phyloP scores from a whole-genome alignment of 352 stramenopile species.

The Pythium scleroteichum region DNA sequence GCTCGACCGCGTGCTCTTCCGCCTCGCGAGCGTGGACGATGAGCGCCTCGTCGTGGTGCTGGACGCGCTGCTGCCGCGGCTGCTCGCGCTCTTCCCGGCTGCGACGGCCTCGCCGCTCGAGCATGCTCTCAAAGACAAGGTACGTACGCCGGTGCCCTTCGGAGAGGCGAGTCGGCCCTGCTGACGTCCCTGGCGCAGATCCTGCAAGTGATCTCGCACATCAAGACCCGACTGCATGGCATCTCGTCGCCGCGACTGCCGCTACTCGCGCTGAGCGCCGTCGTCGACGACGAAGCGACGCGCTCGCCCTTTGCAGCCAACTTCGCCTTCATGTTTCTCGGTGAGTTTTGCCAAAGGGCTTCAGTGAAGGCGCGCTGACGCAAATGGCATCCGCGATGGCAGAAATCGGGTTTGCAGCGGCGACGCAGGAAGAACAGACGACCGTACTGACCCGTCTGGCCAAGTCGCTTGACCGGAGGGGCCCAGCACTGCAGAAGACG shows the following conservation, averaged over 20 bases:
- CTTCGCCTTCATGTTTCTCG: conserved; percentile 76
- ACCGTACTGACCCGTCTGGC: conserved; percentile 39
- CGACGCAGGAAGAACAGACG: conserved; percentile 42
- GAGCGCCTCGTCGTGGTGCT: conserved; percentile 64
- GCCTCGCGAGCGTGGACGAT: conserved; percentile 66
- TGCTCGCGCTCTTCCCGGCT: conserved; percentile 61
- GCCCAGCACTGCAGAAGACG: conserved; percentile 50
- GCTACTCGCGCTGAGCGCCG: conserved; percentile 43
- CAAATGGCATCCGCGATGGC: background rate
- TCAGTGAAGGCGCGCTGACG: no score
- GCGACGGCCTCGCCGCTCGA: conserved; percentile 37
- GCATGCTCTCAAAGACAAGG: conserved; percentile 71
- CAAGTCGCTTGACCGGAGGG: conserved; percentile 33
- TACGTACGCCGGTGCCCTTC: conserved; percentile 17
- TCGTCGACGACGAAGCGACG: conserved; percentile 27
- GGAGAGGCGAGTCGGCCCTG: no score
- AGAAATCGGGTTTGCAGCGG: conserved; percentile 70
- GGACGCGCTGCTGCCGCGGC: conserved; percentile 63
- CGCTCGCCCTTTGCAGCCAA: conserved; percentile 58
- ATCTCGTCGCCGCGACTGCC: conserved; percentile 48
- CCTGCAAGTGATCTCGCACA: conserved; percentile 66
- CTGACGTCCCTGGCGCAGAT: conserved; percentile 37
- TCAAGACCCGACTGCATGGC: conserved; percentile 73
- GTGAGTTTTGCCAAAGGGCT: conserved; percentile 24
- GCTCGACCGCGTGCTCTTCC: conserved; percentile 79